These are phyloP conservation scores for Carnegiea gigantea DNA, from an alignment of 179 eudicot species.

Conservation along the genomic window DNA sequence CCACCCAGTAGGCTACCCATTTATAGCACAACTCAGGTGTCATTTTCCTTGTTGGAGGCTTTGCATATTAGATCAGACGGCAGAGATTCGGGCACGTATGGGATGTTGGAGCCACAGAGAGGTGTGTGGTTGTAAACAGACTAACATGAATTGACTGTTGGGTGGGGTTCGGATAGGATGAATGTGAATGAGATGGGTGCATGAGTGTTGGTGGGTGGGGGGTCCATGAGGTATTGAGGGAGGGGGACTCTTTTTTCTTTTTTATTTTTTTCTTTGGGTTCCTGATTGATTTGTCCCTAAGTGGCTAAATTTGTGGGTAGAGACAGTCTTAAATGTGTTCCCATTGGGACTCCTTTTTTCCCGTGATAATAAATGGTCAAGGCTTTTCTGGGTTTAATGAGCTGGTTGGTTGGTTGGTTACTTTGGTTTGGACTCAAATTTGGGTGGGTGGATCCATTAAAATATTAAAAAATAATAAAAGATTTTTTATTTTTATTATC, in stretches of 20 bases:
- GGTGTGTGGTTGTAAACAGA: slow-evolving; percentile 37
- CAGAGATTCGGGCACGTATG: slow-evolving; percentile 33
- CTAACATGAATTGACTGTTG: slow-evolving; percentile 28
- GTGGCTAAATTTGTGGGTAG: neutral
- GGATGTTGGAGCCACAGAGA: slow-evolving; percentile 21
- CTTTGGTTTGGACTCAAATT: neutral
- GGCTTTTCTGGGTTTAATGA: neutral
- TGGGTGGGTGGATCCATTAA: too few species aligned
- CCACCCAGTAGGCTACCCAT: neutral
- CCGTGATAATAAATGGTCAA: neutral
- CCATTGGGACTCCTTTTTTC: slow-evolving; percentile 5
- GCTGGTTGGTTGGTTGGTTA: neutral
- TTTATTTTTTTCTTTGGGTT: too few species aligned
- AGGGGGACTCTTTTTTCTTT: neutral
- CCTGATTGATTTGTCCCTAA: slow-evolving; percentile 9
- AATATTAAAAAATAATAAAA: too few species aligned
- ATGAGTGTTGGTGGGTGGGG: neutral
- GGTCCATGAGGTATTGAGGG: slow-evolving; percentile 10
- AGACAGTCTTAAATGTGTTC: neutral
- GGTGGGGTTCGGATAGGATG: neutral
- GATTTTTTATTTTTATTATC: too few species aligned
- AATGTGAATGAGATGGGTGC: slow-evolving; percentile 23
- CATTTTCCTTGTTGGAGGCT: neutral
- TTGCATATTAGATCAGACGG: slow-evolving; percentile 1
- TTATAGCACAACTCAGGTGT: neutral